Evolutionary conservation across 2,329 filamentous ascomycete genomes (phyloP).

Genomic region (Leptographium radiaticola): DNA sequence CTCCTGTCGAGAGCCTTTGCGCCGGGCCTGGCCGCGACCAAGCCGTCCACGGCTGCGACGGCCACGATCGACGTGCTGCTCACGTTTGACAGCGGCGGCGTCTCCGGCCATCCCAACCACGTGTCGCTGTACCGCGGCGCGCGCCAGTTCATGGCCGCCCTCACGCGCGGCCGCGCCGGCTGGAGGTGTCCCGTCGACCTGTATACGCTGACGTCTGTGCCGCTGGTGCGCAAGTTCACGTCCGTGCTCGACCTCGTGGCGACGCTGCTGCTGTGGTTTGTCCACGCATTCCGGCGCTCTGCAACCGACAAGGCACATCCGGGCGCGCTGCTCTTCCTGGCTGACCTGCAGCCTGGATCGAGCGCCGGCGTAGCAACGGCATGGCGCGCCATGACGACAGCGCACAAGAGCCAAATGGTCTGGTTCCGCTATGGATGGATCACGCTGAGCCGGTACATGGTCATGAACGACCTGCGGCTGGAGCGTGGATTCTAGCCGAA

Average conservation of each 20-base stretch:
- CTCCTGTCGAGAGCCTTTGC: constrained; percentile 65
- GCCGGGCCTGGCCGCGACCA: constrained; percentile 36
- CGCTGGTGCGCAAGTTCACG: constrained; percentile 66
- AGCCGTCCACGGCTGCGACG: constrained; percentile 19
- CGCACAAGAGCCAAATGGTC: constrained; percentile 91
- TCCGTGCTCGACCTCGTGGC: constrained; percentile 62
- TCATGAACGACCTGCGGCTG: constrained; percentile 71
- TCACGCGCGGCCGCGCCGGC: constrained; percentile 51
- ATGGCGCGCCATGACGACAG: constrained; percentile 75
- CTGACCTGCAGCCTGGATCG: constrained; percentile 38
- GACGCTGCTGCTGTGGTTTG: constrained; percentile 46
- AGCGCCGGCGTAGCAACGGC: constrained; percentile 41
- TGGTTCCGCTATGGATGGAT: constrained; percentile 99
- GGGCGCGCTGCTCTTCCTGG: constrained; percentile 52
- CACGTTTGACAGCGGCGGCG: constrained; percentile 74
- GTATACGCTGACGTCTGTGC: constrained; percentile 69
- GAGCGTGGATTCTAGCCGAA: constrained; percentile 23
- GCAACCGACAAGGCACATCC: constrained; percentile 33
- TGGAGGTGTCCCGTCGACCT: constrained; percentile 65
- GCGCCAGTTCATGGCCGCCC: constrained; percentile 51
- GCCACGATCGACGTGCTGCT: constrained; percentile 66
- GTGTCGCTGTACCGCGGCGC: constrained; percentile 78
- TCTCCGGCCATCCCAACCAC: constrained; percentile 90
- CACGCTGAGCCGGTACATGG: constrained; percentile 81
- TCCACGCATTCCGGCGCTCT: neutral